These are phyloP conservation scores for Hippophae rhamnoides DNA, from an alignment of 306 rosid genomes.

Conservation along the genomic window DNA sequence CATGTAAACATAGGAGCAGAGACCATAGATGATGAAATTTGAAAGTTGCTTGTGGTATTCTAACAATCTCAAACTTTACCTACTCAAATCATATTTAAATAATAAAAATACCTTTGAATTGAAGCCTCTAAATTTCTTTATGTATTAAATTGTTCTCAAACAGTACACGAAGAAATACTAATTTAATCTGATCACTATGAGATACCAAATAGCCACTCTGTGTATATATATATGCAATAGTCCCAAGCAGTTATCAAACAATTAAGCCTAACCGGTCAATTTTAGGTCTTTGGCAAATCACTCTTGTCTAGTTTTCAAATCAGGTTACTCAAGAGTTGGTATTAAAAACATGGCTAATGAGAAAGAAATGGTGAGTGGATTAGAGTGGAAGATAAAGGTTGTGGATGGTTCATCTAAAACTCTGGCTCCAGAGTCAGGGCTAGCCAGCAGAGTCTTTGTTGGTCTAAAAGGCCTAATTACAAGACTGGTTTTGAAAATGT, in stretches of 20 bases:
- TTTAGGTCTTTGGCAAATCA: conserved; percentile 3
- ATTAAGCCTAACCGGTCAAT: conserved; percentile 1
- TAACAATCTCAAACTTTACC: no score
- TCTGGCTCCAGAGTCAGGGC: conserved; percentile 20
- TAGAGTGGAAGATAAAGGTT: conserved; percentile 60
- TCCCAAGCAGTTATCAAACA: conserved; percentile 6
- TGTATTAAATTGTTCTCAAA: background rate
- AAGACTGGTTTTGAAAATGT: conserved; percentile 30
- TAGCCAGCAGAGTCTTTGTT: conserved; percentile 12
- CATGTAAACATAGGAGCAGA: no score
- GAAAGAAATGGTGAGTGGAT: conserved; percentile 17
- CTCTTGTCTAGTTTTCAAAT: background rate
- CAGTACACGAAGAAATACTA: background rate
- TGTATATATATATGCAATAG: conserved; percentile 19
- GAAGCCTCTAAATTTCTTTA: background rate
- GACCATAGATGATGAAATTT: no score
- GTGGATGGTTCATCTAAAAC: conserved; percentile 31
- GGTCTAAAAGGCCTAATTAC: conserved; percentile 23
- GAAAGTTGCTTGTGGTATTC: no score
- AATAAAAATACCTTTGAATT: background rate
- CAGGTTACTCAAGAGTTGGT: background rate
- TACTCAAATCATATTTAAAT: no score
- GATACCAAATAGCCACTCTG: background rate
- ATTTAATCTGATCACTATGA: conserved; percentile 5
- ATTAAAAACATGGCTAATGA: conserved; percentile 19